These are phyloP conservation scores for Phytophthora fragariae DNA, from an alignment of 352 stramenopile species.

Conservation along the genomic window DNA sequence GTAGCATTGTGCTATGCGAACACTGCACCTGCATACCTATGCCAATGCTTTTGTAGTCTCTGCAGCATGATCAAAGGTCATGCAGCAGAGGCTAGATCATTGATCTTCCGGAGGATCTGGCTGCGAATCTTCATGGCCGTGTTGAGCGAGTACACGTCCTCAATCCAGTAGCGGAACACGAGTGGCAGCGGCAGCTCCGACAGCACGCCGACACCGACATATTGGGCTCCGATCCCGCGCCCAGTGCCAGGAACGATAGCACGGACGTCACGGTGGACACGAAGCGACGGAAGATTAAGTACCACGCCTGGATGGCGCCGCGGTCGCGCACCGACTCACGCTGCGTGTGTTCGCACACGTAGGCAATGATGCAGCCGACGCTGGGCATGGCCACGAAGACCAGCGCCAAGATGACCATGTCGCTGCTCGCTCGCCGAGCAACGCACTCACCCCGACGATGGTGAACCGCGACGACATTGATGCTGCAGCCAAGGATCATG, in stretches of 20 bases:
- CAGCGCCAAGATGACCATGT: slow-evolving; percentile 47
- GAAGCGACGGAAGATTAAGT: slow-evolving; percentile 69
- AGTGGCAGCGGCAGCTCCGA: slow-evolving; percentile 59
- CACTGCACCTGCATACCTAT: too few species aligned
- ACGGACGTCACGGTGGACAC: slow-evolving; percentile 61
- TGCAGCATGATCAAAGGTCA: too few species aligned
- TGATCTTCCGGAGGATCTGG: slow-evolving; percentile 79
- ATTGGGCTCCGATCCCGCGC: slow-evolving; percentile 41
- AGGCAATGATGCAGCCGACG: slow-evolving; percentile 73
- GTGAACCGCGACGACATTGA: slow-evolving; percentile 67
- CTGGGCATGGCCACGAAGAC: slow-evolving; percentile 55
- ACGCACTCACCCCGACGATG: slow-evolving; percentile 61
- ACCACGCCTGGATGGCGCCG: slow-evolving; percentile 61
- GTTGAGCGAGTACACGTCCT: slow-evolving; percentile 70
- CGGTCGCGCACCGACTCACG: slow-evolving; percentile 63
- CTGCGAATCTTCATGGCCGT: slow-evolving; percentile 68
- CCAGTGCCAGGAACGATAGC: slow-evolving; percentile 59
- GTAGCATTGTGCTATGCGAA: too few species aligned
- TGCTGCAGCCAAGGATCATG: slow-evolving; percentile 85
- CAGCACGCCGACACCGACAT: slow-evolving; percentile 58
- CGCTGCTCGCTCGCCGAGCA: slow-evolving; percentile 44
- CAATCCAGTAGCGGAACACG: slow-evolving; percentile 65
- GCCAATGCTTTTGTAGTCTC: too few species aligned
- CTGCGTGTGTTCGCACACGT: slow-evolving; percentile 68
- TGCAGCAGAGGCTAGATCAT: too few species aligned